Conservation (phyloP, 2,329 filamentous ascomycete genomes). For the Cercospora sp. region DNA sequence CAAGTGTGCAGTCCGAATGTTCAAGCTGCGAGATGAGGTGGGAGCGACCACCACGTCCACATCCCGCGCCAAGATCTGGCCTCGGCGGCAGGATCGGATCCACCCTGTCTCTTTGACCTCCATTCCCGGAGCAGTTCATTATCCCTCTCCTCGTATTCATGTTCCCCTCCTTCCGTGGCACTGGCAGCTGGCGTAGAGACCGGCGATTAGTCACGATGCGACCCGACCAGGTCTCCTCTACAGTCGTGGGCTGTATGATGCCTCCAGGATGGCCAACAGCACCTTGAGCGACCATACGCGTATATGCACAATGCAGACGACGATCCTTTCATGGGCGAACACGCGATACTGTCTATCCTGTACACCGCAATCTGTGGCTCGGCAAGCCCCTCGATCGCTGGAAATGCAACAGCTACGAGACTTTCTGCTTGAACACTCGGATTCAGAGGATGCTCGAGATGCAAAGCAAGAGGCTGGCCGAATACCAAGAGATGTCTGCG, state of each 20-base stretch:
- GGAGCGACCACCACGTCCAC: background rate
- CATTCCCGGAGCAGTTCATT: background rate
- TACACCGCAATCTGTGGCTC: background rate
- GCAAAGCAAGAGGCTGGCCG: background rate
- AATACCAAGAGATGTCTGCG: background rate
- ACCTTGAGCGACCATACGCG: background rate
- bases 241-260: background rate
- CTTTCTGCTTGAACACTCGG: background rate
- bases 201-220: background rate
- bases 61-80: constrained; percentile 1
- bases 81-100: background rate
- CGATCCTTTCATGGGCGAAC: background rate
- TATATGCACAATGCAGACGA: background rate
- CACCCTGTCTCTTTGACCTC: constrained; percentile 1
- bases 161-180: background rate
- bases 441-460: background rate
- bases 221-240: background rate
- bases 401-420: background rate
- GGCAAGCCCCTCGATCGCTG: background rate
- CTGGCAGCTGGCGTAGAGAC: background rate
- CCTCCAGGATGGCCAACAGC: background rate
- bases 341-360: background rate
- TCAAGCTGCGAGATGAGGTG: background rate
- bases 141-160: background rate
- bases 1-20: background rate